Percentiles rank a stretch among this genome's conserved stretches.
Conservation (phyloP, 192 early-diverging fungal species). For the Rhizophagus sp. region DNA sequence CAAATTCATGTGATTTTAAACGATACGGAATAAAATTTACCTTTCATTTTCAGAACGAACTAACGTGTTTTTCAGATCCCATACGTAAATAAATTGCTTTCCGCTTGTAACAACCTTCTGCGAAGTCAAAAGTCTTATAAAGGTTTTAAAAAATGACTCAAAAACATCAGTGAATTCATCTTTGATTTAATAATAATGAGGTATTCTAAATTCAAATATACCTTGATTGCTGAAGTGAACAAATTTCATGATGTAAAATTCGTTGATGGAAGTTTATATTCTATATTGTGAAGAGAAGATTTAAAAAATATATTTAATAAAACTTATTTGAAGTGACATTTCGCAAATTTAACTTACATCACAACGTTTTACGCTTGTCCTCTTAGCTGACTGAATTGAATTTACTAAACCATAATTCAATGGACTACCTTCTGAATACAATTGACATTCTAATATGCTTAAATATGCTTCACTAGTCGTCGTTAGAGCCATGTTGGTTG, state of each 20-base stretch:
- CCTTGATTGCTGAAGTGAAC: background rate
- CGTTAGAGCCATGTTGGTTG: background rate
- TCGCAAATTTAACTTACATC: background rate
- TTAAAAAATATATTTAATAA: background rate
- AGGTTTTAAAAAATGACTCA: background rate
- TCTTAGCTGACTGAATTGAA: background rate
- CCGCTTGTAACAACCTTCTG: background rate
- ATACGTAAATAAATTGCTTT: background rate
- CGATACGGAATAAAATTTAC: background rate
- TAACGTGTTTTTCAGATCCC: constrained; percentile 8
- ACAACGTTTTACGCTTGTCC: background rate
- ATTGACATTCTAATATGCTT: background rate
- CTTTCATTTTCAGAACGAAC: background rate
- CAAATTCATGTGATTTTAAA: background rate
- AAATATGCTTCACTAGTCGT: background rate
- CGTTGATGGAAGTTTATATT: background rate
- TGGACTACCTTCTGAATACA: background rate
- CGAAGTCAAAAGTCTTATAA: background rate
- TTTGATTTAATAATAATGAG: background rate
- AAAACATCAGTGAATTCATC: background rate
- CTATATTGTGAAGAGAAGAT: background rate
- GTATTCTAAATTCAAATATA: background rate
- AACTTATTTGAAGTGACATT: too few species aligned
- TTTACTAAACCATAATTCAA: background rate
- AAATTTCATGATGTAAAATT: constrained; percentile 2